phyloP scores from a whole-genome alignment of 768 basidiomycete species.

The Boletus sp. region DNA sequence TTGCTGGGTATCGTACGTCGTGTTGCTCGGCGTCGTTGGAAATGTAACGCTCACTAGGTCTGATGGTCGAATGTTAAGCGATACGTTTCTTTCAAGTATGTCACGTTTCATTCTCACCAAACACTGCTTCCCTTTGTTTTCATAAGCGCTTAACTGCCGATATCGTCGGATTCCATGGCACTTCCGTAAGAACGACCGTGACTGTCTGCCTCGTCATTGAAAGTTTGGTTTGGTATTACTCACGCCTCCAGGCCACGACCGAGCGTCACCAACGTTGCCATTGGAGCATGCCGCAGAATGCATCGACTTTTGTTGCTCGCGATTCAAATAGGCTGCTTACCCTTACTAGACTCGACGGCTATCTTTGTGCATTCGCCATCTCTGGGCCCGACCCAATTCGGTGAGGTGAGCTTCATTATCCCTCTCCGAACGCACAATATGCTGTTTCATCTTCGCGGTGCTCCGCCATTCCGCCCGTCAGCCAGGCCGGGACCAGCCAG shows the following conservation, averaged over 20 bases:
- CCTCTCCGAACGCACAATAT: not conserved
- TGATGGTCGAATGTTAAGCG: constrained; percentile 8
- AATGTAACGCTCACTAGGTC: not conserved
- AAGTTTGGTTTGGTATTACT: too few species aligned
- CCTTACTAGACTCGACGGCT: not conserved
- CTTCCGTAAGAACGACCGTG: not conserved
- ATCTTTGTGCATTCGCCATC: not conserved
- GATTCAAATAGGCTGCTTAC: not conserved
- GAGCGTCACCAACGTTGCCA: not conserved
- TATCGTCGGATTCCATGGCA: not conserved
- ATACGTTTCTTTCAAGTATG: too few species aligned
- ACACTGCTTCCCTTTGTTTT: not conserved
- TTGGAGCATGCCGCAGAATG: not conserved
- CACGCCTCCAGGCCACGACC: not conserved
- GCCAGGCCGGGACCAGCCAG: not conserved
- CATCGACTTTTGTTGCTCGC: not conserved
- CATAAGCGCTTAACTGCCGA: constrained; percentile 2
- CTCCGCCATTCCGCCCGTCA: constrained; percentile 10
- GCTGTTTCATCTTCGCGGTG: not conserved
- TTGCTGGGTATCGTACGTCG: constrained; percentile 17
- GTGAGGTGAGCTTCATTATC: not conserved
- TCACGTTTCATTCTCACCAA: not conserved
- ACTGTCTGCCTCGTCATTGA: too few species aligned
- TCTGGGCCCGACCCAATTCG: not conserved
- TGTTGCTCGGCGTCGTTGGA: not conserved